Evolutionary conservation across 345 rosid genomes (phyloP), one percentile per base, ranked within the genome.

Genomic region (Lepidium aucheri): DNA sequence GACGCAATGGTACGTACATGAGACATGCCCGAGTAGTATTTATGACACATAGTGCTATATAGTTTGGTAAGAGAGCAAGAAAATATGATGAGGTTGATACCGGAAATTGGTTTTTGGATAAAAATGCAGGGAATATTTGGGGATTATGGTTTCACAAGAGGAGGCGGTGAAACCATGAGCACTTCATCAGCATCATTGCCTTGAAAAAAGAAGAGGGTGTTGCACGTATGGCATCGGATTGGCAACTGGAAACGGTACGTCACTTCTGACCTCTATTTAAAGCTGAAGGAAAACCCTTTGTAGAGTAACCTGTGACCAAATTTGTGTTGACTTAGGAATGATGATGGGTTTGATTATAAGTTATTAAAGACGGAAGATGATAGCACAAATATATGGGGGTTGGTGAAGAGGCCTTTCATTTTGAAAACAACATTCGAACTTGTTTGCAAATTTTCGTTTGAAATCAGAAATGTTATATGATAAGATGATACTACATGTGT

Each of bases 1-100:
- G 97, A 94, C 67, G 74, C 83, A 47, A 79, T 84, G 97, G 95
- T 88, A 88, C 44, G 95, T 77, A 42, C 14, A 59, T 40, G 65
- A 38, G 65, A 16, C 52, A 18, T 52, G 67, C 57, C 33, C 38
- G 38, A 70, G 47, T 55, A 9, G 47, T 55, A 9, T 16, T 26
- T 4, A 38, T 8, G 41, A 41, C 6, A 35, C 12, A 34, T 49
- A 40, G 3, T 62, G 32, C 57, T 0, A 38, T 41, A 47, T 53
- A 38, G 63, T 36, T 51, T 45, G 1, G 9, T 7, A 57, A 38
- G 38, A 44, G 4, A 53, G 33, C 22, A 41, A n/a, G 43, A 13
- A 18, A 49, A 15, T 64, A 20, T 35, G 61, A 38, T 47, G 54
- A 35, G 52, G 41, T 58, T 43, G 41, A 44, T 50, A 51, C 26